Percentiles rank a stretch among this genome's conserved stretches.
phyloP scores from a whole-genome alignment of 2,329 filamentous ascomycete species.

The Esteya vermicola region DNA sequence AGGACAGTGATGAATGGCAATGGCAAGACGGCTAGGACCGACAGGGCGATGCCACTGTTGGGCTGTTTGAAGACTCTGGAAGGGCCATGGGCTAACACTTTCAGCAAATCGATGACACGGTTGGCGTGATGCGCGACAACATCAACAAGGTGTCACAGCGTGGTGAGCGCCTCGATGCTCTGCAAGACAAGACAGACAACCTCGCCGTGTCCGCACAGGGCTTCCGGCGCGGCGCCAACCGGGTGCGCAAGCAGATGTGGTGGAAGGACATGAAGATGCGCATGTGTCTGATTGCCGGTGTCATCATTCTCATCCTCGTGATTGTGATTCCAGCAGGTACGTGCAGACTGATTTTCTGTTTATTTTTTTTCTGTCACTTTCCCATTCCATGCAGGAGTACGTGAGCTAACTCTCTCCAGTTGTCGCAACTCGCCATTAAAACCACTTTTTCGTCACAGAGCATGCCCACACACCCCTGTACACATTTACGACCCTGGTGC shows the following conservation, averaged over 20 bases:
- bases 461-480: background rate
- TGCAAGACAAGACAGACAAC: conserved; percentile 92
- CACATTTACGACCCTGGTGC: background rate
- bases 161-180: conserved; percentile 73
- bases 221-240: conserved; percentile 91
- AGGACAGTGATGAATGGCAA: background rate
- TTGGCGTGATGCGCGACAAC: conserved; percentile 92
- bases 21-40: no score
- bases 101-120: conserved; percentile 95
- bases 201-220: conserved; percentile 84
- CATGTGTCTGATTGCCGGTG: conserved; percentile 83
- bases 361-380: conserved; percentile 16
- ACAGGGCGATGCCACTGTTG: no score
- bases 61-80: no score
- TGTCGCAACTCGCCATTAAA: conserved; percentile 6
- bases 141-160: conserved; percentile 93
- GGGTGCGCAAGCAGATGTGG: conserved; percentile 97
- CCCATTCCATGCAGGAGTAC: background rate
- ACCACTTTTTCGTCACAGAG: no score
- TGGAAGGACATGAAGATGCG: conserved; percentile 99
- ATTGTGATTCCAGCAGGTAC: conserved; percentile 89
- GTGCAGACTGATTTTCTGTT: no score
- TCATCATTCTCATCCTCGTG: conserved; percentile 81
- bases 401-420: background rate
- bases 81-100: conserved; percentile 5